Evolutionary conservation across 345 rosid genomes (phyloP), one percentile per base, ranked within the genome.

Genomic region (Carallia pectinifolia): DNA sequence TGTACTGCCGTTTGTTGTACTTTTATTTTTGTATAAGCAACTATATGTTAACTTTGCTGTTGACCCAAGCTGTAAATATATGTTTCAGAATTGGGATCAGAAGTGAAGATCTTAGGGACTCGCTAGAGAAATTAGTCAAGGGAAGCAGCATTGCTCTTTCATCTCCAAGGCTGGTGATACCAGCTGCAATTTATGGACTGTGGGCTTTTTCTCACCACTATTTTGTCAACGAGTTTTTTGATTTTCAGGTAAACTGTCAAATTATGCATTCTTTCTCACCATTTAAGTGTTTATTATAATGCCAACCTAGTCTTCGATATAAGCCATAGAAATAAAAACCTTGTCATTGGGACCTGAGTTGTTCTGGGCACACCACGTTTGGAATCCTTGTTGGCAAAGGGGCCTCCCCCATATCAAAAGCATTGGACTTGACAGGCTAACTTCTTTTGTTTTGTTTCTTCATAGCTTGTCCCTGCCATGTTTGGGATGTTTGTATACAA

Each of bases 401-500:
- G 4, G 31, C 31, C 60, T 23, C 15, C 15, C 33, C 31, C 6
- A 29, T 8, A 4, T 7, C 4, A 55, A 55, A 55, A 29, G 58
- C 9, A 38, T 53, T 31, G 31, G 0, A 44, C 50, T 44, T 44
- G 50, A 4, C 10, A 12, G 50, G 50, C 50, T 44, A 44, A 44
- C 33, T 73, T 53, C 18, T 38, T 64, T 53, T 4, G 53, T 37
- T n/a, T 34, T 62, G 27, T 71, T 53, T 8, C 31, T 71, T 50
- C 16, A 10, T 86, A 95, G 99, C 77, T 95, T 65, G 86, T 82
- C 56, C 99, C 97, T 12, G 97, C 99, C 71, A 86, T 95, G 96
- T 65, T 89, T 63, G 97, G 99, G 62, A 60, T 95, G 89, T 85
- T 95, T 77, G 97, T 84, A 50, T 95, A 95, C 80, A 95, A 95